Base-by-base conservation (phyloP, 352 stramenopile genomes). In the Pythium dissotocum region DNA sequence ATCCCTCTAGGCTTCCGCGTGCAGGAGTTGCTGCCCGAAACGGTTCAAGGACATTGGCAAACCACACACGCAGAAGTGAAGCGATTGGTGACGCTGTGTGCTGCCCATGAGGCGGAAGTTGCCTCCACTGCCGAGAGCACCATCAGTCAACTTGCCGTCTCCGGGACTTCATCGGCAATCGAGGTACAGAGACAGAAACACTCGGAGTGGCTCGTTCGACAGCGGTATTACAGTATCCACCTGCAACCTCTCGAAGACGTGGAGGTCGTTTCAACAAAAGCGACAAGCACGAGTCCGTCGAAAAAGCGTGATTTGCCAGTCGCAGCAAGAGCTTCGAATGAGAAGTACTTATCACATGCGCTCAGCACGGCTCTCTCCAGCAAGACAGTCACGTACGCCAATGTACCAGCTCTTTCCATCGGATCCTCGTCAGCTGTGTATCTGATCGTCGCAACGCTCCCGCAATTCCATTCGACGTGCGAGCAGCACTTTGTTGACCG, bases 401-500 rank as follows among this genome's bases (percentile, higher is more conserved):
- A 64, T 1, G 21, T 91, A 0, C 30, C 67, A 2, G 56, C 77
- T 1, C 69, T 90, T n/a, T 57, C 61, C 30, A 42, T 49, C 60
- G 9, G 18, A 52, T 12, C 6, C 14, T 63, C 52, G 1, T 76
- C 78, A 0, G 72, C 66, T 21, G 40, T 84, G 1, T 90, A 80
- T 49, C 42, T 91, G 24, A 77, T 79, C 2, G 58, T 80, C 16
- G 73, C 81, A 3, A 63, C 56, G 2, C 54, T 78, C 4, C 70
- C 79, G 7, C 78, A 80, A 52, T 79, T 86, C 49, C 67, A 85
- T 38, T 62, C 79, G 6, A 60, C 33, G 0, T 90, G 80, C 26
- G 85, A 94, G 36, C 76, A 75, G 10, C 48, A 67, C 35, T 91
- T 88, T 60, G 65, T 93, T 9, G 58, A 84, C 26, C 77, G 75